These are phyloP conservation scores for Mycena metata DNA, from an alignment of 768 basidiomycete genomes.

Conservation along the genomic window DNA sequence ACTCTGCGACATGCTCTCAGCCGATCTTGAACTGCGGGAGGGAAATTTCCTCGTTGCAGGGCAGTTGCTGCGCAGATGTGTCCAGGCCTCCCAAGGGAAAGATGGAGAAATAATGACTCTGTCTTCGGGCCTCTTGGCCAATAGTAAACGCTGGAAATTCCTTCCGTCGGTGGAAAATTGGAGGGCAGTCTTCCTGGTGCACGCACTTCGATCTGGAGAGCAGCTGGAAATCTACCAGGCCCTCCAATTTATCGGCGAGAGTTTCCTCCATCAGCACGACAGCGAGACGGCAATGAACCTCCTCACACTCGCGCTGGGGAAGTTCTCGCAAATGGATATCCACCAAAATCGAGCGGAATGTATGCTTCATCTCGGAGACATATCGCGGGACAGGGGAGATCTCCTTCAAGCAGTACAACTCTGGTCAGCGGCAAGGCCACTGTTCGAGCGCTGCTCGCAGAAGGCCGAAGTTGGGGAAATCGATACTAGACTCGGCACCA, in stretches of 20 bases:
- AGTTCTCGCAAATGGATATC: background rate
- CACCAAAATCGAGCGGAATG: background rate
- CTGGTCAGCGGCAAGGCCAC: background rate
- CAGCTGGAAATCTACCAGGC: background rate
- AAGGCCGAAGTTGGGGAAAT: background rate
- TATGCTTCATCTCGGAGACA: background rate
- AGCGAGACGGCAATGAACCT: background rate
- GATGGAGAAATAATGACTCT: too few species aligned
- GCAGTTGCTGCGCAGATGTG: too few species aligned
- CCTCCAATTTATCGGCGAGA: background rate
- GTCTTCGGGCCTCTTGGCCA: too few species aligned
- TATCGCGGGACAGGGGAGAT: background rate
- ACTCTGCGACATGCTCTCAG: too few species aligned
- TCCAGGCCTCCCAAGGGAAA: too few species aligned
- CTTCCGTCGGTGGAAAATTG: background rate
- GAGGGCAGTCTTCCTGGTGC: background rate
- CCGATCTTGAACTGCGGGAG: too few species aligned
- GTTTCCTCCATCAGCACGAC: background rate
- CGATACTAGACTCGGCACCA: background rate
- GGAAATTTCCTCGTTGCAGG: too few species aligned
- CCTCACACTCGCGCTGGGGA: background rate
- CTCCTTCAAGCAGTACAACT: background rate
- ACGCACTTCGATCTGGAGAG: background rate
- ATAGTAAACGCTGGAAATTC: background rate
- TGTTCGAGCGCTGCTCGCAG: background rate